phyloP scores from a whole-genome alignment of 1,284 basidiomycete species.

The Ceratobasidium theobromae region DNA sequence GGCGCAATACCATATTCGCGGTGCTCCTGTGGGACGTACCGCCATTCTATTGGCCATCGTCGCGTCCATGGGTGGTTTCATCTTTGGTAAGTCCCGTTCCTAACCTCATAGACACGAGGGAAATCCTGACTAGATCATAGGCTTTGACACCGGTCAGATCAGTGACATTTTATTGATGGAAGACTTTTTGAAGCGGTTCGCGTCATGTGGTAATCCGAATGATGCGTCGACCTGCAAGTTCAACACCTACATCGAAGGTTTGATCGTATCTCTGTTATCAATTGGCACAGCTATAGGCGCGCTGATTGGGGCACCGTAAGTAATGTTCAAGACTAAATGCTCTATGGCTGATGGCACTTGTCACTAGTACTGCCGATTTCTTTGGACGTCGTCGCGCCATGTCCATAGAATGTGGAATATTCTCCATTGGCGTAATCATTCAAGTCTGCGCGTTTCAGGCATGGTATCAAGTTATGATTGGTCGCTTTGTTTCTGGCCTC shows the following conservation, averaged over 20 bases:
- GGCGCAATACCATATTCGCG: slow-evolving; percentile 20
- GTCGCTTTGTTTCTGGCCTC: slow-evolving; percentile 66
- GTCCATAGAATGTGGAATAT: slow-evolving; percentile 64
- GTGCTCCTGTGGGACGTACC: slow-evolving; percentile 45
- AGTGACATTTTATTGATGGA: slow-evolving; percentile 74
- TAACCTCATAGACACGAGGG: neutral
- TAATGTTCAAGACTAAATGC: slow-evolving; percentile 38
- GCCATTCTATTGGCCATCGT: slow-evolving; percentile 68
- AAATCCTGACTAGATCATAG: slow-evolving; percentile 8
- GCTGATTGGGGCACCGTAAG: slow-evolving; percentile 58
- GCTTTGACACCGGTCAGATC: slow-evolving; percentile 76
- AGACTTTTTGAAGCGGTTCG: slow-evolving; percentile 70
- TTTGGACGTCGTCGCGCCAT: slow-evolving; percentile 73
- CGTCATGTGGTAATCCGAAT: slow-evolving; percentile 48
- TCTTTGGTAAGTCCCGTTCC: slow-evolving; percentile 55
- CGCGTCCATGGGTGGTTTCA: slow-evolving; percentile 78
- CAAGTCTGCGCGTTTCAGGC: slow-evolving; percentile 53
- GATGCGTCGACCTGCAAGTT: slow-evolving; percentile 49
- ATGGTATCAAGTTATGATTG: slow-evolving; percentile 59
- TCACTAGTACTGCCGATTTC: slow-evolving; percentile 56
- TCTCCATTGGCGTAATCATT: slow-evolving; percentile 69
- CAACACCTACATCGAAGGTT: slow-evolving; percentile 42
- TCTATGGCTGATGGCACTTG: neutral
- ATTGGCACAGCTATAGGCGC: slow-evolving; percentile 66
- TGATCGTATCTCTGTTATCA: slow-evolving; percentile 70